Evolutionary conservation across 2,329 filamentous ascomycete species (phyloP).

Genomic region (Xylariaceae sp.): DNA sequence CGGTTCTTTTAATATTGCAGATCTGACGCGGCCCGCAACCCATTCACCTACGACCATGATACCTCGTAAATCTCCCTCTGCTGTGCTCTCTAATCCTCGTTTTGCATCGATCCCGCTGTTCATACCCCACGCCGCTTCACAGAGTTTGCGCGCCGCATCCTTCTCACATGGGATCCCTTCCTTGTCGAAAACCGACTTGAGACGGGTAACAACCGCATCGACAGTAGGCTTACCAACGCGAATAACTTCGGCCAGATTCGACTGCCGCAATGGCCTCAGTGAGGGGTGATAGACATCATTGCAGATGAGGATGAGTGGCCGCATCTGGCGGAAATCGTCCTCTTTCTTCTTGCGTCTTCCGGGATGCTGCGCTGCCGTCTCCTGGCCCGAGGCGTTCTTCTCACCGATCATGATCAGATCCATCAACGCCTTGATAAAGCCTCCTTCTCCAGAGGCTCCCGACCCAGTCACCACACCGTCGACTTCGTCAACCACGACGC

Average conservation of each 20-base stretch:
- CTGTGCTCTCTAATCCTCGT: conserved; percentile 68
- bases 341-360: conserved; percentile 70
- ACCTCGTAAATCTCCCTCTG: conserved; percentile 74
- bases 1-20: conserved; percentile 45
- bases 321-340: conserved; percentile 83
- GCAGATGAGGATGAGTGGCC: conserved; percentile 91
- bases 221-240: conserved; percentile 88
- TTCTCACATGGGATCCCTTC: conserved; percentile 88
- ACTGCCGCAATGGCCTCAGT: conserved; percentile 82
- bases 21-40: conserved; percentile 73
- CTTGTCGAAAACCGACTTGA: conserved; percentile 83
- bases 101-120: conserved; percentile 70
- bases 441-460: conserved; percentile 79
- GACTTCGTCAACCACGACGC: conserved; percentile 94
- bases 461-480: conserved; percentile 88
- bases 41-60: conserved; percentile 87
- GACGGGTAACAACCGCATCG: conserved; percentile 78
- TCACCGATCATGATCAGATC: conserved; percentile 87
- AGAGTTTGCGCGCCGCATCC: conserved; percentile 83
- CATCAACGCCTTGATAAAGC: conserved; percentile 92
- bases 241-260: conserved; percentile 82
- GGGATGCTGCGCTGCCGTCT: conserved; percentile 34
- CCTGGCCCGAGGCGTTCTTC: conserved; percentile 62
- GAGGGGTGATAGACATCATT: conserved; percentile 96
- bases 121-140: conserved; percentile 82